Base-by-base conservation (phyloP, 495 filamentous ascomycete genomes). In the Neurospora terricola region DNA sequence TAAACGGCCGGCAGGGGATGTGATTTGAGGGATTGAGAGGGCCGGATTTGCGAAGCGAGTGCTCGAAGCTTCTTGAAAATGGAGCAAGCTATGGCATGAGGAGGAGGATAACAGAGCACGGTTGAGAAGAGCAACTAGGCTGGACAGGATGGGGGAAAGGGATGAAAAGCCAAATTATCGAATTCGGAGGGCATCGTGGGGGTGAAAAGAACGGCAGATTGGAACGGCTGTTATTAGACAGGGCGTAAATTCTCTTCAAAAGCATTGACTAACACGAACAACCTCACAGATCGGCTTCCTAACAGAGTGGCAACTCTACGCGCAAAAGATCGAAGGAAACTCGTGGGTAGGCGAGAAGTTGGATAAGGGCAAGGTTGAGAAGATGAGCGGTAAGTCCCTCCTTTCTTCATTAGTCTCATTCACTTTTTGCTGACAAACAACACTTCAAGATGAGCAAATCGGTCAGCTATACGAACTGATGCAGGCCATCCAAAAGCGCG, bases 231-330 rank as follows among this genome's bases (percentile, higher is more conserved):
- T 43, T n/a, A n/a, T n/a, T n/a, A 5, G 42, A 5, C 42, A 43
- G 42, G 18, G 16, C 18, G 14, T 9, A 21, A 48, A 21, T 48
- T 21, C n/a, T n/a, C 3, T 48, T 48, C 12, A 23, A 23, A 11
- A 48, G 8, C 18, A 48, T 23, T 1, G 14, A 75, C 36, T 66
- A 23, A 73, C 21, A 18, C 59, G 2, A 8, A 62, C 38, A 71
- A 36, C 18, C 1, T 70, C 40, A 43, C 71, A 97, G 94, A 91
- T 98, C 75, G 96, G 96, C 4, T 99, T 99, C 79, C 84, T 98
- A 76, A 95, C 92, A 0, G 94, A 98, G 82, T 99, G 96, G 96
- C 96, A 98, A 79, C 80, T 92, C 38, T 99, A 98, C 78, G 94
- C 93, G 11, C 95, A 99, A 80, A 88, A 91, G 75, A 78, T 99